Evolutionary conservation across 805 yeast species (phyloP).

Genomic region (Yarrowia phangngaensis): DNA sequence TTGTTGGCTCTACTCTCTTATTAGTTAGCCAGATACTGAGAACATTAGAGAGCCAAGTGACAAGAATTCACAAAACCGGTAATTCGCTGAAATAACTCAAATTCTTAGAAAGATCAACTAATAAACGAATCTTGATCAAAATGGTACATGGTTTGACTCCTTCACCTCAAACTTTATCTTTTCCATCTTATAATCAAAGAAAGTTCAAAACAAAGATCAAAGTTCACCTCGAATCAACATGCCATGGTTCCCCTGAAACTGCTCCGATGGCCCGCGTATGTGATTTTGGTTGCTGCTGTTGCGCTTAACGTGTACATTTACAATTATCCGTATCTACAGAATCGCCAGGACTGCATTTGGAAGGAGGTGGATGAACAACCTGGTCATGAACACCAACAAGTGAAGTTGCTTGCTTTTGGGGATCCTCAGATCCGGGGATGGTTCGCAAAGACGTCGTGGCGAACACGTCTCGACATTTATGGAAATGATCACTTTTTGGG

Average conservation of each 20-base stretch:
- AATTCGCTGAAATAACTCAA: too few relatives aligned
- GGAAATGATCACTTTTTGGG: constrained; percentile 91
- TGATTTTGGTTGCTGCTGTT: constrained; percentile 7
- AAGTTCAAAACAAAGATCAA: too few relatives aligned
- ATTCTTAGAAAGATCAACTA: too few relatives aligned
- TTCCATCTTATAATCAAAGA: too few relatives aligned
- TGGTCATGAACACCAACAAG: not conserved
- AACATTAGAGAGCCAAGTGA: too few relatives aligned
- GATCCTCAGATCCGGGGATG: constrained; percentile 97
- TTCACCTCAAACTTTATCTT: too few relatives aligned
- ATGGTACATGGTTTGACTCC: too few relatives aligned
- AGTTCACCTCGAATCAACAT: too few relatives aligned
- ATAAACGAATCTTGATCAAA: too few relatives aligned
- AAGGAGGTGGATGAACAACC: not conserved
- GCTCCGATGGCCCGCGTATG: constrained; percentile 25
- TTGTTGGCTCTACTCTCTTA: too few relatives aligned
- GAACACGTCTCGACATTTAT: constrained; percentile 72
- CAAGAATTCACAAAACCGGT: too few relatives aligned
- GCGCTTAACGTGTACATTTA: constrained; percentile 21
- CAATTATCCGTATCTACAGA: constrained; percentile 19
- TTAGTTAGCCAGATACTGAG: too few relatives aligned
- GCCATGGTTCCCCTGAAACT: constrained; percentile 16
- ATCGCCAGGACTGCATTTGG: not conserved
- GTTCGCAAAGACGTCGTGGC: constrained; percentile 64
- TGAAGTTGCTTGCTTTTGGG: constrained; percentile 78